Conservation (phyloP, 805 yeast species). For the Yamadazyma tumulicola region DNA sequence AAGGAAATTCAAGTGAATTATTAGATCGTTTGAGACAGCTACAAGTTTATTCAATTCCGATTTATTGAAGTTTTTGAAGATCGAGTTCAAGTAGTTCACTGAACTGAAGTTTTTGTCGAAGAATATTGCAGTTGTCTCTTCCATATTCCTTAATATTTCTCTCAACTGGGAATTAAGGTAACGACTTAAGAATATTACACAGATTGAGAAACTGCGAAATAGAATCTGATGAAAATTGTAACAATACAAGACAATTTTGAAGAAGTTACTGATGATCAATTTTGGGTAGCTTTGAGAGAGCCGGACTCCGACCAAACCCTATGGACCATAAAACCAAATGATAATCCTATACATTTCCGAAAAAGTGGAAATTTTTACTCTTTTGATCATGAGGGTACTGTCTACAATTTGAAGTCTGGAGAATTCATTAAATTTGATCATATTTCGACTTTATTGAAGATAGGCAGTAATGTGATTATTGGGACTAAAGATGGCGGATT, state of each 20-base stretch:
- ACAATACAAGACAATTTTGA: slow-evolving; percentile 45
- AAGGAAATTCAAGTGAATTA: slow-evolving; percentile 60
- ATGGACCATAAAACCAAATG: not conserved
- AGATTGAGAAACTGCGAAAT: slow-evolving; percentile 1
- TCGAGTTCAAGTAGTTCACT: slow-evolving; percentile 60
- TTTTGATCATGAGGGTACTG: slow-evolving; percentile 1
- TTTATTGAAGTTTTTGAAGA: slow-evolving; percentile 36
- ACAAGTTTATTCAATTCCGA: slow-evolving; percentile 36
- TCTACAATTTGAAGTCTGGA: slow-evolving; percentile 7
- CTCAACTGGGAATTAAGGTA: too few species aligned
- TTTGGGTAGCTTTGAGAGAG: slow-evolving; percentile 40
- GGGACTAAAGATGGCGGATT: slow-evolving; percentile 15
- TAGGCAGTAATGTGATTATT: slow-evolving; percentile 10
- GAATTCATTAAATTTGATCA: slow-evolving; percentile 4
- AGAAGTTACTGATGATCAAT: slow-evolving; percentile 38
- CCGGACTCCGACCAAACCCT: slow-evolving; percentile 1
- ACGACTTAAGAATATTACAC: too few species aligned
- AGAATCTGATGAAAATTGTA: slow-evolving; percentile 18
- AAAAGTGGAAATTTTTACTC: slow-evolving; percentile 1
- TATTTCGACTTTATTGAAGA: slow-evolving; percentile 5
- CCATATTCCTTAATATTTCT: slow-evolving; percentile 2
- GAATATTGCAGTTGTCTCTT: slow-evolving; percentile 59
- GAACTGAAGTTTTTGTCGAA: slow-evolving; percentile 66
- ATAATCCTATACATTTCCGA: slow-evolving; percentile 1
- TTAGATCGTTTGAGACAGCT: slow-evolving; percentile 46